Evolutionary conservation across 2,329 filamentous ascomycete genomes (phyloP), one percentile per base, ranked within the genome.

Genomic region (Sclerotinia trifoliorum): DNA sequence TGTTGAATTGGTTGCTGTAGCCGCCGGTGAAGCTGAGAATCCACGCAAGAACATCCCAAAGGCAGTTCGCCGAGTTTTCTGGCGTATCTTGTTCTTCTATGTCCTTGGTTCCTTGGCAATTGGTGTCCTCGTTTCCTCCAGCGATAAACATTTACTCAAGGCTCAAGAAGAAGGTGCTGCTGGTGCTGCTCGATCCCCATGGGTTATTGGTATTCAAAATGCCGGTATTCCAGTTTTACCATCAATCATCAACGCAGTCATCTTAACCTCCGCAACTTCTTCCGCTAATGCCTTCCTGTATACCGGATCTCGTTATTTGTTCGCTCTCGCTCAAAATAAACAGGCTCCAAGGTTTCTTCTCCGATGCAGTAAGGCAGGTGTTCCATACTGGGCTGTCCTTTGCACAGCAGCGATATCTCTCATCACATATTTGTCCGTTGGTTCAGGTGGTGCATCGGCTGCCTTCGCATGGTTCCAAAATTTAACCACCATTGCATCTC

Each of bases 61-160:
- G 52, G 91, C 91, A 1, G 93, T 88, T 79, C 92, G 92, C 70
- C 87, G 89, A 61, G 90, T 94, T 1, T 93, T 94, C 78, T 93
- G 91, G 78, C 88, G 92, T 44, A 81, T 94, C 44, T 89, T 89
- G 0, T 80, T 85, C 1, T 94, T 94, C 78, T 94, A 93, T 79
- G 85, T 92, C 51, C 83, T 90, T 3, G 91, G 91, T 1, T 87
- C 90, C 0, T 82, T 95, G 2, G 87, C 85, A 26, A 88, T 93
- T 5, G 90, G 90, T 11, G 89, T 93, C 62, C 77, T 92, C 29
- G 86, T 94, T 49, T 85, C 91, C 1, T 89, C 90, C 77, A 83
- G 92, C 69, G 89, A 92, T 72, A 73, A 80, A 1, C 84, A 86
- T 54, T 79, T 94, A 73, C 83, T 79, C 2, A 83, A 89, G 88